Conservation (phyloP, 78 protist species). For the Ministeria vibrans region DNA sequence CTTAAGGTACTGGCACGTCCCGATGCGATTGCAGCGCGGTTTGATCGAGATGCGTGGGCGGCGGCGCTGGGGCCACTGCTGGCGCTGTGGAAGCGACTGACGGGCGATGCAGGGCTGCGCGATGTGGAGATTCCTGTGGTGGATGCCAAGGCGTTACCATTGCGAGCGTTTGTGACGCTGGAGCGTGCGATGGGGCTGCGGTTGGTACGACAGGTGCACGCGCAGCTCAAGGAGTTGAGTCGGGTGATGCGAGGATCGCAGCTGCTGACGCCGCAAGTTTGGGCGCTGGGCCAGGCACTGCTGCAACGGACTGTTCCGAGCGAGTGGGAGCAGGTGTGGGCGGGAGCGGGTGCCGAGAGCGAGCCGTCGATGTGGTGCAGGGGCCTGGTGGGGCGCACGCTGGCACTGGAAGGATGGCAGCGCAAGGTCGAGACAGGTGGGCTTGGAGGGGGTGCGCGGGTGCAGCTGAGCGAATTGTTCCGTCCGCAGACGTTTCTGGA, state of each 20-base stretch:
- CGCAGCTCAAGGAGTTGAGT: slow-evolving; percentile 3
- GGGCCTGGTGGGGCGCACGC: slow-evolving; percentile 14
- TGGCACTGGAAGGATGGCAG: slow-evolving; percentile 19
- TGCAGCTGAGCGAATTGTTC: slow-evolving; percentile 39
- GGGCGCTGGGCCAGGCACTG: slow-evolving; percentile 10
- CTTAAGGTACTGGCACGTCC: background rate
- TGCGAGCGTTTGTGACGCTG: slow-evolving; percentile 16
- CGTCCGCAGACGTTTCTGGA: slow-evolving; percentile 55
- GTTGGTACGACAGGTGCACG: background rate
- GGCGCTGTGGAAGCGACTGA: slow-evolving; percentile 16
- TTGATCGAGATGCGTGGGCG: slow-evolving; percentile 33
- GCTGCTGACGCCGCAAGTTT: slow-evolving; percentile 27
- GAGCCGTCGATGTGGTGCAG: slow-evolving; percentile 19
- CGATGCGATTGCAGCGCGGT: background rate
- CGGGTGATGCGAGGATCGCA: slow-evolving; percentile 38
- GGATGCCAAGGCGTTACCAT: background rate
- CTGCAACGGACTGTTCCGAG: slow-evolving; percentile 39
- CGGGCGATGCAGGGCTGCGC: background rate
- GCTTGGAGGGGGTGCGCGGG: slow-evolving; percentile 23
- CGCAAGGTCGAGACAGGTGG: background rate
- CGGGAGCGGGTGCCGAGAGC: slow-evolving; percentile 62
- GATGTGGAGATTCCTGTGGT: background rate
- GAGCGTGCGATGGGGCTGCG: background rate
- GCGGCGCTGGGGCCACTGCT: slow-evolving; percentile 14
- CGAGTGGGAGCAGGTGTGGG: slow-evolving; percentile 48